Percentiles rank a stretch among this genome's conserved stretches.
These are phyloP conservation scores for Aciculosporium take DNA, from an alignment of 2,329 filamentous ascomycete genomes.

Conservation along the genomic window DNA sequence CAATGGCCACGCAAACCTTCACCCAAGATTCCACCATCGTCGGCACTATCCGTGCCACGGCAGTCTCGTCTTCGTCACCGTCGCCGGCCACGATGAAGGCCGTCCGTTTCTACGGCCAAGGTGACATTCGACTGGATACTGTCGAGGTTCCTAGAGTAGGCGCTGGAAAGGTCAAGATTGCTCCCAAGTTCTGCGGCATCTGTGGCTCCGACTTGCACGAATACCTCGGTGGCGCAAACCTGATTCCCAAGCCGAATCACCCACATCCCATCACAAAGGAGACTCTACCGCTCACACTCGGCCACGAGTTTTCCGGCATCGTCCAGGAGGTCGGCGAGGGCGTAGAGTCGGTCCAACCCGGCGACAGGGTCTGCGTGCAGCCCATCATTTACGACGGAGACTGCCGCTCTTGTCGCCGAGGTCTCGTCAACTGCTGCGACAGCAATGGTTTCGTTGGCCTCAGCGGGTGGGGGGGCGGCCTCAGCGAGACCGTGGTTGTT, in stretches of 20 bases:
- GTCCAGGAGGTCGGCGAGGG: slow-evolving; percentile 42
- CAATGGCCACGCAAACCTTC: slow-evolving; percentile 3
- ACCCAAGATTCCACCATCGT: slow-evolving; percentile 3
- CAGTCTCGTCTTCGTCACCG: background rate
- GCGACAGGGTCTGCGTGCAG: slow-evolving; percentile 44
- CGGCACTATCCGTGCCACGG: slow-evolving; percentile 6
- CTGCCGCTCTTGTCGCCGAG: slow-evolving; percentile 39
- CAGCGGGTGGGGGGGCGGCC: slow-evolving; percentile 35
- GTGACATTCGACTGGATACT: slow-evolving; percentile 39
- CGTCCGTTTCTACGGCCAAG: slow-evolving; percentile 38
- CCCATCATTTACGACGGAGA: slow-evolving; percentile 43
- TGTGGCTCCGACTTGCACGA: slow-evolving; percentile 27
- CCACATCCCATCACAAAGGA: slow-evolving; percentile 46
- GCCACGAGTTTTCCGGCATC: slow-evolving; percentile 51
- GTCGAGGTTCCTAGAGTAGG: slow-evolving; percentile 27
- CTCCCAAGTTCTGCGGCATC: slow-evolving; percentile 31
- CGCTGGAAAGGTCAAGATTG: slow-evolving; percentile 32
- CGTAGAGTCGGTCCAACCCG: slow-evolving; percentile 32
- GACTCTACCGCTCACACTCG: slow-evolving; percentile 43
- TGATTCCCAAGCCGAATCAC: slow-evolving; percentile 24
- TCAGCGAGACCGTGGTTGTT: slow-evolving; percentile 40
- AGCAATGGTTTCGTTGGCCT: slow-evolving; percentile 22
- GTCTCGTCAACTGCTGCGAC: slow-evolving; percentile 43
- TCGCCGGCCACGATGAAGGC: slow-evolving; percentile 29
- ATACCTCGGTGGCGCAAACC: slow-evolving; percentile 19